Conservation (phyloP, 1,139 yeast genomes). For the Yamadazyma conglobata region DNA sequence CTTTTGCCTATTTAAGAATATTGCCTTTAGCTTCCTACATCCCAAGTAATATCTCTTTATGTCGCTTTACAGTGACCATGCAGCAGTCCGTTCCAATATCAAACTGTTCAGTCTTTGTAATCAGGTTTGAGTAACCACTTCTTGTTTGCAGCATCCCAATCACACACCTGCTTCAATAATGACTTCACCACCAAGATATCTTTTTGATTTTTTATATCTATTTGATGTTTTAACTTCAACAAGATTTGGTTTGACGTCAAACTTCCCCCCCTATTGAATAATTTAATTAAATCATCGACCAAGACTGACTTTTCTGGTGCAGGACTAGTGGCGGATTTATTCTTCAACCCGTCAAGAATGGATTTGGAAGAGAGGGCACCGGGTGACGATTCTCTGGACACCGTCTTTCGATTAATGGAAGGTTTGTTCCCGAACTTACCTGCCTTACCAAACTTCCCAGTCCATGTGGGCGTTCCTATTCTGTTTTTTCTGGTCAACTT, state of each 20-base stretch:
- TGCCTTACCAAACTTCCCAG: slow-evolving; percentile 86
- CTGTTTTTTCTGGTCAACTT: slow-evolving; percentile 57
- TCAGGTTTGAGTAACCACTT: slow-evolving; percentile 70
- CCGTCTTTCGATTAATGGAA: too few relatives aligned
- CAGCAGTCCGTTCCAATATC: too few relatives aligned
- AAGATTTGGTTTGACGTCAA: slow-evolving; percentile 56
- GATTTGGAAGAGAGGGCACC: slow-evolving; percentile 21
- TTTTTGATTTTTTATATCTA: slow-evolving; percentile 48
- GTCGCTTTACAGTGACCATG: too few relatives aligned
- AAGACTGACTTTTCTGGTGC: slow-evolving; percentile 25
- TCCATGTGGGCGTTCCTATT: slow-evolving; percentile 93
- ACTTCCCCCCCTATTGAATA: slow-evolving; percentile 18
- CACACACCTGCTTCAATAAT: slow-evolving; percentile 64
- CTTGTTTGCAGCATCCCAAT: slow-evolving; percentile 54
- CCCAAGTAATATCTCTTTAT: too few relatives aligned
- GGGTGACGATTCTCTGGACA: too few relatives aligned
- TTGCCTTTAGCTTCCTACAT: too few relatives aligned
- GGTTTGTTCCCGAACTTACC: background rate
- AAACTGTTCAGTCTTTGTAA: too few relatives aligned
- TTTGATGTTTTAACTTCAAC: slow-evolving; percentile 29
- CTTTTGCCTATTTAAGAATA: too few relatives aligned
- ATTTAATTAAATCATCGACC: slow-evolving; percentile 32
- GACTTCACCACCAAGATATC: slow-evolving; percentile 66
- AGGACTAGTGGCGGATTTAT: slow-evolving; percentile 10
- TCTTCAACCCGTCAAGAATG: slow-evolving; percentile 34